phyloP scores from a whole-genome alignment of 768 basidiomycete species.

The Boletus vinaceobasis region DNA sequence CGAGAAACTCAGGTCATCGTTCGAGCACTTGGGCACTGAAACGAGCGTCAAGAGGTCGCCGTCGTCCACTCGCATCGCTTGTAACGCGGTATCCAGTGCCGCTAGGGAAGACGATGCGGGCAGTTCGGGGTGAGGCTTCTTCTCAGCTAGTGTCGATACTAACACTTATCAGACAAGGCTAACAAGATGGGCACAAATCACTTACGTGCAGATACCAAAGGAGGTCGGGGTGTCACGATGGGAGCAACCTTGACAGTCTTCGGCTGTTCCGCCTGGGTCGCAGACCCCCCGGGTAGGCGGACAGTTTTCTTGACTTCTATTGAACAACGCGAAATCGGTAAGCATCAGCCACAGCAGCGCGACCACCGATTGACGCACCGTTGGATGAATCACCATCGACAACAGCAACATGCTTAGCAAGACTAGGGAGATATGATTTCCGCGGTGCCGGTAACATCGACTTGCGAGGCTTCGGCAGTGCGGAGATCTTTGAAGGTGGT shows the following conservation, averaged over 20 bases:
- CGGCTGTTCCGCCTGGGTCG: conserved; percentile 5
- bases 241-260: background rate
- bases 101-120: conserved; percentile 13
- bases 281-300: conserved; percentile 16
- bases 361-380: background rate
- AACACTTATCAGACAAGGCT: conserved; percentile 3
- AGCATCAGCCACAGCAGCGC: background rate
- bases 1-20: conserved; percentile 8
- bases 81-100: conserved; percentile 13
- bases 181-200: background rate
- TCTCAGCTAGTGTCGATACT: conserved; percentile 1
- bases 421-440: background rate
- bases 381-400: background rate
- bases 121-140: background rate
- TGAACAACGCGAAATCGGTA: background rate
- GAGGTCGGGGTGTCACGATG: background rate
- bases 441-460: conserved; percentile 12
- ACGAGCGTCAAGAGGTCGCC: conserved; percentile 5
- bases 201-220: conserved; percentile 8
- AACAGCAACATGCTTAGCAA: background rate
- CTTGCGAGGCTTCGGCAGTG: conserved; percentile 1
- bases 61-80: background rate
- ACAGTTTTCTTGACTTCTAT: conserved; percentile 8
- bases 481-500: conserved; percentile 3
- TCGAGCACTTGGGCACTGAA: background rate